Conservation (phyloP, 768 basidiomycete genomes). For the Agaricus blazei region DNA sequence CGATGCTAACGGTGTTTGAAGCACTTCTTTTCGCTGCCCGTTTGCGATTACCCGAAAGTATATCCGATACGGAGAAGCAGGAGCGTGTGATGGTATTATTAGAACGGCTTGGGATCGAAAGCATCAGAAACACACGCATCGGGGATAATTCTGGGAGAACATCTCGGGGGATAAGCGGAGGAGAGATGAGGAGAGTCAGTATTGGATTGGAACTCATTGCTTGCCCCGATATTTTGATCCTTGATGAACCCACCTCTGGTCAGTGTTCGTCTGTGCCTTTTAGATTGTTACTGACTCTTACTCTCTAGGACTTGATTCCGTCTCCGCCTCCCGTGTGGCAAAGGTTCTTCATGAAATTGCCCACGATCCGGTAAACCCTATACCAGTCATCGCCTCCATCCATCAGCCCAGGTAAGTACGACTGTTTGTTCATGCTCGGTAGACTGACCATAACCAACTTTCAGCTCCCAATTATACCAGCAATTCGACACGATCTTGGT, state of each 20-base stretch:
- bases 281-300: conserved; percentile 3
- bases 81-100: conserved; percentile 67
- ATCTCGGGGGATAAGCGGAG: conserved; percentile 82
- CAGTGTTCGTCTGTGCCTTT: conserved; percentile 1
- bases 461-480: conserved; percentile 77
- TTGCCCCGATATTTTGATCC: conserved; percentile 75
- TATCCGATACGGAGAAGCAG: conserved; percentile 56
- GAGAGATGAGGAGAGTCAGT: conserved; percentile 86
- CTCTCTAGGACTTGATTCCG: conserved; percentile 69
- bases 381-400: conserved; percentile 81
- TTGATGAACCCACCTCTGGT: conserved; percentile 83
- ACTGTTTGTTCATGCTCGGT: background rate
- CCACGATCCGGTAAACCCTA: conserved; percentile 59
- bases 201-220: conserved; percentile 89
- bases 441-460: background rate
- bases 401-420: conserved; percentile 73
- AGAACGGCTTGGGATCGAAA: conserved; percentile 70
- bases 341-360: conserved; percentile 73
- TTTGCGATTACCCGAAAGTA: conserved; percentile 73
- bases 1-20: conserved; percentile 76
- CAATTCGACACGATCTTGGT: conserved; percentile 79
- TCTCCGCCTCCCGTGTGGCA: conserved; percentile 80
- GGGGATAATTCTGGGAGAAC: conserved; percentile 61
- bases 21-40: conserved; percentile 82
- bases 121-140: conserved; percentile 68